Base-by-base conservation (phyloP, 2,329 filamentous ascomycete species). In the Fusarium tjaetaba region DNA sequence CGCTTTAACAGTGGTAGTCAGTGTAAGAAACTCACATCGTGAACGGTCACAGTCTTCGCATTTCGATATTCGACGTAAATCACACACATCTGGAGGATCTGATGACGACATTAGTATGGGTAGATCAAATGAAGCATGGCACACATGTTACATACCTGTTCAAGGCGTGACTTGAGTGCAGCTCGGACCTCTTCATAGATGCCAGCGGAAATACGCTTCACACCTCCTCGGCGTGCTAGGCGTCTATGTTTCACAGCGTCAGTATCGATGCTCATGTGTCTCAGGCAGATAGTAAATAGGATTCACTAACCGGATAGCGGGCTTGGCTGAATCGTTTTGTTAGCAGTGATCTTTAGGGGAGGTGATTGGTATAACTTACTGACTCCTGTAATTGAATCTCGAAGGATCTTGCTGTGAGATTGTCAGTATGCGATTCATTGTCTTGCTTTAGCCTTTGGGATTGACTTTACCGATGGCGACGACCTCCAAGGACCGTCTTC, bases 151-250 rank as follows among this genome's bases (percentile, higher is more conserved):
- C 82, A 39, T 82, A 91, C 89, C 34, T 72, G 71, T 10, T 82
- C 73, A 0, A 95, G 81, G 1, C 86, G 83, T 0, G 75, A 68
- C 28, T 86, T 88, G 4, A 95, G 59, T 0, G 85, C 88, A 0
- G 8, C 24, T 0, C 93, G 85, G 0, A 86, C 80, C 0, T 93
- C 91, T 0, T 90, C 85, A 76, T 95, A 95, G 6, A 95, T 91
- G 0, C 51, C 72, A 0, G 79, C 87, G 0, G 90, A 91, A 14
- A 95, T 94, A 1, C 93, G 86, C 79, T 95, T 95, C 1, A 96
- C 91, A 0, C 93, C 93, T 3, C 93, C 93, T 11, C 93, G 90
- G 11, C 93, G 89, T 3, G 93, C 93, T 1, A 96, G 82, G 45
- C 93, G 91, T 73, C 92, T 91, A 65, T 26, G 16, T 20, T 24